Evolutionary conservation across 2,329 filamentous ascomycete genomes (phyloP).

Genomic region (Calonectria pseudoreteaudii): DNA sequence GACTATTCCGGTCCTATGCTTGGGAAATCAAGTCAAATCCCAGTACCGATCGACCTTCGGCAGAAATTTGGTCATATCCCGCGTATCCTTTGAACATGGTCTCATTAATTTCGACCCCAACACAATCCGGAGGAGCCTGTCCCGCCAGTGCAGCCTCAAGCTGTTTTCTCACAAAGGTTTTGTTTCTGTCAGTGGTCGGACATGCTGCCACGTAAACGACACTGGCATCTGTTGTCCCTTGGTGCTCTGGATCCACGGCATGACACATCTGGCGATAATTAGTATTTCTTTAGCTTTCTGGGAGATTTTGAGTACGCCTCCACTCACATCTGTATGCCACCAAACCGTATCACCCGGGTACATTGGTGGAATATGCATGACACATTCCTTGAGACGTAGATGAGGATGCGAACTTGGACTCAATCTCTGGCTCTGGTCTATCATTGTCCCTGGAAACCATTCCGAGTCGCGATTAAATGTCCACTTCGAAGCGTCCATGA

Average conservation of each 20-base stretch:
- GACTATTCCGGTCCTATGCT: neutral
- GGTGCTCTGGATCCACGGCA: constrained; percentile 52
- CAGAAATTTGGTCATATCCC: constrained; percentile 7
- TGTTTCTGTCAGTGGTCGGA: constrained; percentile 45
- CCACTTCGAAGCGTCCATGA: constrained; percentile 48
- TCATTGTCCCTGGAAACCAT: constrained; percentile 25
- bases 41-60: constrained; percentile 13
- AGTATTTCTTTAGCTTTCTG: neutral
- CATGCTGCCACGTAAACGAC: constrained; percentile 52
- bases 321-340: constrained; percentile 30
- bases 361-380: constrained; percentile 21
- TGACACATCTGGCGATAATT: constrained; percentile 47
- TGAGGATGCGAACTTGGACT: constrained; percentile 26
- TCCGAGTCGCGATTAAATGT: neutral
- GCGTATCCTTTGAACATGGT: constrained; percentile 17
- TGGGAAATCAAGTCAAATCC: constrained; percentile 12
- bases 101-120: constrained; percentile 8
- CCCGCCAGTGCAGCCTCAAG: constrained; percentile 24
- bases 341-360: constrained; percentile 24
- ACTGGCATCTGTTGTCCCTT: constrained; percentile 46
- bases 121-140: constrained; percentile 17
- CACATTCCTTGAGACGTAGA: constrained; percentile 15
- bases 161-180: constrained; percentile 35
- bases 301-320: neutral
- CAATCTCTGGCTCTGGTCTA: constrained; percentile 22